These are phyloP conservation scores for Chenopodium berlandieri DNA, from an alignment of 148 eudicot genomes.

Conservation along the genomic window DNA sequence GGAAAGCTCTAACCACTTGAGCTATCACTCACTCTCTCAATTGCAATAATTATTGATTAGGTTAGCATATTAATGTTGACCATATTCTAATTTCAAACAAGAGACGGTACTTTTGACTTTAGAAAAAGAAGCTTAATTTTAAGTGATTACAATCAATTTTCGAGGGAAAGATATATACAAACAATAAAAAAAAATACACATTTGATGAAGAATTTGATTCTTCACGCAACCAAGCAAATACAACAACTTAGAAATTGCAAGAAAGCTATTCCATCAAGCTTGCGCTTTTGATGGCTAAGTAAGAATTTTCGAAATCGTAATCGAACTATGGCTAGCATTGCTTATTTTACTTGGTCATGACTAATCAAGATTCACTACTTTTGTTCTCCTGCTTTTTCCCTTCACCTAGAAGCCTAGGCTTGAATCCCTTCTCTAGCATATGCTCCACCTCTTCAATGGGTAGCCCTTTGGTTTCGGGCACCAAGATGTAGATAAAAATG, in stretches of 20 bases:
- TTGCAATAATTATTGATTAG: no score
- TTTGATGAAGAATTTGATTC: constrained; percentile 2
- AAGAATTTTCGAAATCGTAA: no score
- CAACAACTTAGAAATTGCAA: background rate
- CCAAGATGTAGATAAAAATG: constrained; percentile 53
- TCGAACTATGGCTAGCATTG: background rate
- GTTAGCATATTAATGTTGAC: no score
- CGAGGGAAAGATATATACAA: background rate
- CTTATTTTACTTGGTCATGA: background rate
- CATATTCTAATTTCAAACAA: no score
- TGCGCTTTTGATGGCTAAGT: background rate
- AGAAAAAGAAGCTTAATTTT: no score
- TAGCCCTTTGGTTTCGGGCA: constrained; percentile 88
- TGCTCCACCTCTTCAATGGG: constrained; percentile 81
- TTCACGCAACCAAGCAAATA: background rate
- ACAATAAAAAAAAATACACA: background rate
- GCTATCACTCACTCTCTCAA: no score
- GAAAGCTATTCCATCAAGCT: background rate
- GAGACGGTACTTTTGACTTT: no score
- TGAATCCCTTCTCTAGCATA: constrained; percentile 70
- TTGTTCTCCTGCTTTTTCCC: constrained; percentile 23
- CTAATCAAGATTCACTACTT: constrained; percentile 14
- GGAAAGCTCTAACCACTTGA: no score
- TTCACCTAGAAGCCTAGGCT: constrained; percentile 37
- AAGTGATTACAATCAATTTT: no score